Percentiles rank a stretch among this genome's conserved stretches.
phyloP scores from a whole-genome alignment of 2,329 filamentous ascomycete genomes.

The Lecanicillium sp. region DNA sequence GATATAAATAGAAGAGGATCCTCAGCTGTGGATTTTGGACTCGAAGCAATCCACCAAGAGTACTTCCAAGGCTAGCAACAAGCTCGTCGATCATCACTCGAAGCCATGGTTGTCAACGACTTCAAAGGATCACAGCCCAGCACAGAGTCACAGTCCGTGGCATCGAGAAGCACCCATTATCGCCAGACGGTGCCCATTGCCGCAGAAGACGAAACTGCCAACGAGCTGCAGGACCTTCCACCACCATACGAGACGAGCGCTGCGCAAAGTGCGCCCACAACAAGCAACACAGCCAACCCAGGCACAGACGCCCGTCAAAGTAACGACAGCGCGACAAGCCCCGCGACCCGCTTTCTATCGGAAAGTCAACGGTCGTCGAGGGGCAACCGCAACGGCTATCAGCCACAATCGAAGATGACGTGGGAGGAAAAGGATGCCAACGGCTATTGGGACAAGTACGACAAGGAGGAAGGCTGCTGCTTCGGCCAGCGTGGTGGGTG shows the following conservation, averaged over 20 bases:
- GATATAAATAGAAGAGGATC: too few relatives aligned
- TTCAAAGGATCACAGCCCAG: background rate
- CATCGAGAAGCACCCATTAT: background rate
- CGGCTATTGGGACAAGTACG: slow-evolving; percentile 13
- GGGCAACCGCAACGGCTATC: slow-evolving; percentile 5
- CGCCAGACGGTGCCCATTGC: slow-evolving; percentile 2
- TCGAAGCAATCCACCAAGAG: too few relatives aligned
- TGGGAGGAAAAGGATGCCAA: slow-evolving; percentile 13
- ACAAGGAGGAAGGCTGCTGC: slow-evolving; percentile 7
- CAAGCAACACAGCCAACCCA: background rate
- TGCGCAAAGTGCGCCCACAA: background rate
- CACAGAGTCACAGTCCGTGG: background rate
- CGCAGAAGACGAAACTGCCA: background rate
- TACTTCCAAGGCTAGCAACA: too few relatives aligned
- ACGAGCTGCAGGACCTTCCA: background rate
- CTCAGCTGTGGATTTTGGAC: too few relatives aligned
- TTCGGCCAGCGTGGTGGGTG: slow-evolving; percentile 6
- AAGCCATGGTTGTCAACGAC: background rate
- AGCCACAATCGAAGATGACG: slow-evolving; percentile 9
- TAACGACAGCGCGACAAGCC: background rate
- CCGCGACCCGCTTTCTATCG: too few relatives aligned
- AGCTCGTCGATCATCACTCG: too few relatives aligned
- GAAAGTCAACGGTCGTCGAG: too few relatives aligned
- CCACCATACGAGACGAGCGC: background rate
- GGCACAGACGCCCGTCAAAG: background rate